Evolutionary conservation across 139 green algal species (phyloP).

Genomic region (Micromonas commoda): DNA sequence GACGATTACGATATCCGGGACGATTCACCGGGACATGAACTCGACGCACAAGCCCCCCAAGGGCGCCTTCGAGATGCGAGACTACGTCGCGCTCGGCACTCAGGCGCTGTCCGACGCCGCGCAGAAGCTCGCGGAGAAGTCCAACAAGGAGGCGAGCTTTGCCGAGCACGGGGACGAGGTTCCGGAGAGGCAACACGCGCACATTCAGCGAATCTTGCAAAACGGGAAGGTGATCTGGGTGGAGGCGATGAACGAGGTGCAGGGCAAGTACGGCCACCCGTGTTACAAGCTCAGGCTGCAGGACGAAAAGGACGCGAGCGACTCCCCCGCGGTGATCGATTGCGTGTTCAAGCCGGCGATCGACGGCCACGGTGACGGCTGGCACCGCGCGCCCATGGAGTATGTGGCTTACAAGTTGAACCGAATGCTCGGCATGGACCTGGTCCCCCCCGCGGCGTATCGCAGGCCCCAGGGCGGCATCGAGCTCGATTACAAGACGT

Average conservation of each 20-base stretch:
- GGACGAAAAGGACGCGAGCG: constrained; percentile 24
- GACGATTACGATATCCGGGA: neutral
- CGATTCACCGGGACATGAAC: neutral
- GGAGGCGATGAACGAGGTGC: neutral
- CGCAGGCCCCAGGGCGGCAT: constrained; percentile 31
- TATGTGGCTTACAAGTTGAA: constrained; percentile 73
- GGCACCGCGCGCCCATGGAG: constrained; percentile 71
- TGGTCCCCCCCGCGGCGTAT: constrained; percentile 60
- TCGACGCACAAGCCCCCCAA: neutral
- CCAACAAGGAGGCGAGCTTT: neutral
- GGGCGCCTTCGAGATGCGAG: too few species aligned
- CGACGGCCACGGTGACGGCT: constrained; percentile 64
- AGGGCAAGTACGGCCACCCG: constrained; percentile 43
- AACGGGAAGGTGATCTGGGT: constrained; percentile 38
- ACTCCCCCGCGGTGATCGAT: constrained; percentile 27
- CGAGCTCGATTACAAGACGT: constrained; percentile 49
- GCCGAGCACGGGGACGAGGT: neutral
- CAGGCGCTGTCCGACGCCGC: neutral
- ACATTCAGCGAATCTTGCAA: constrained; percentile 37
- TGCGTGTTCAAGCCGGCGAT: constrained; percentile 66
- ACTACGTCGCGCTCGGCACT: neutral
- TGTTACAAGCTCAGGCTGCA: constrained; percentile 44
- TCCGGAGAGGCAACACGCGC: neutral
- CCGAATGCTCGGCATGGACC: constrained; percentile 72
- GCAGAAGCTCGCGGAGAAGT: neutral